Percentiles rank a stretch among this genome's conserved stretches.
phyloP scores from a whole-genome alignment of 805 yeast species.

The Candida rishiriensis region DNA sequence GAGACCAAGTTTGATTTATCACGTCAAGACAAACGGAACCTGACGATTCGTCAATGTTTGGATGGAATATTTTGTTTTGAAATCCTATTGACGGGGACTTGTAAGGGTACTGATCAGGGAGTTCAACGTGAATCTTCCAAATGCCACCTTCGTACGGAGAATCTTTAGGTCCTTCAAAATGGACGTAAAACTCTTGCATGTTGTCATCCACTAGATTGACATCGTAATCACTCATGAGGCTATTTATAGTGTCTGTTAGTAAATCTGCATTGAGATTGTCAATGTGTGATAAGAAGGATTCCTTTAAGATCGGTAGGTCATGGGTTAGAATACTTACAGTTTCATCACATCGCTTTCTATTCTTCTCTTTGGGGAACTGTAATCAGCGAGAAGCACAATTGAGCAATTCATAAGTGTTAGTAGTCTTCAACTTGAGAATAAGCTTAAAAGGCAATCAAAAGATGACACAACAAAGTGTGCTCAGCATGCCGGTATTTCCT shows the following conservation, averaged over 20 bases:
- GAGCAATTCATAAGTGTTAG: too few species aligned
- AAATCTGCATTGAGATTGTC: neutral
- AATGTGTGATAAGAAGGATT: too few species aligned
- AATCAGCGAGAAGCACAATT: neutral
- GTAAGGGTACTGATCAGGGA: constrained; percentile 93
- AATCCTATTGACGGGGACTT: constrained; percentile 96
- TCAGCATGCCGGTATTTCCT: too few species aligned
- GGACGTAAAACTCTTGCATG: constrained; percentile 82
- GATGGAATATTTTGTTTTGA: constrained; percentile 86
- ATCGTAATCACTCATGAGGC: constrained; percentile 87
- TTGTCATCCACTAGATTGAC: constrained; percentile 78
- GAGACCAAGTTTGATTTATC: constrained; percentile 97
- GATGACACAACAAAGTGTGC: too few species aligned
- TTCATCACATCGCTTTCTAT: constrained; percentile 97
- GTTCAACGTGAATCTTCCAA: constrained; percentile 89
- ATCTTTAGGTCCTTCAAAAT: constrained; percentile 80
- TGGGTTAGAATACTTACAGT: constrained; percentile 43
- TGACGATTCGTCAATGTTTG: constrained; percentile 85
- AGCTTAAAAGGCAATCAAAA: too few species aligned
- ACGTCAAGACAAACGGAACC: constrained; percentile 96
- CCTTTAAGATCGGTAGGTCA: neutral
- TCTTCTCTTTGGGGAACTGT: constrained; percentile 64
- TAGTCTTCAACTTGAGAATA: too few species aligned
- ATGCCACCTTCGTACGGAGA: constrained; percentile 87
- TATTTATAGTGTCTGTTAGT: constrained; percentile 15